phyloP scores from a whole-genome alignment of 106 monocot species.

The Narthecium ossifragum region DNA sequence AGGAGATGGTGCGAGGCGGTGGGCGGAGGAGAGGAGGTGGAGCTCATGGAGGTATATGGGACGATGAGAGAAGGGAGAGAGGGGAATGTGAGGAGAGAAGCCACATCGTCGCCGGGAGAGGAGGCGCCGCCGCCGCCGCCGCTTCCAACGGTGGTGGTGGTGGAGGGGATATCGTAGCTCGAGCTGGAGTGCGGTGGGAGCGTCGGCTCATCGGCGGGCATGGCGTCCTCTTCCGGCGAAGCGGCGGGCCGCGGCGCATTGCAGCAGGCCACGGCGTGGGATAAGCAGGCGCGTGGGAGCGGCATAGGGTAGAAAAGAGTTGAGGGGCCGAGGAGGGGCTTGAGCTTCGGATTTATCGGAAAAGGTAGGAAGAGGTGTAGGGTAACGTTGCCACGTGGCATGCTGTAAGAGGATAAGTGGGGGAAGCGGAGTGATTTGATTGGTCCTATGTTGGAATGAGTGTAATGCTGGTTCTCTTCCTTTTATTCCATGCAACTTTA shows the following conservation, averaged over 20 bases:
- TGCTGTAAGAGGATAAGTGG: neutral
- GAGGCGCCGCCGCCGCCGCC: neutral
- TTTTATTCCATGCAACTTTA: too few species aligned
- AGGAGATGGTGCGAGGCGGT: slow-evolving; percentile 4
- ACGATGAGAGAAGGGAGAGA: slow-evolving; percentile 23
- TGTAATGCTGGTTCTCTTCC: too few species aligned
- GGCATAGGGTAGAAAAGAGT: neutral
- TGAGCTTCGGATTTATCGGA: neutral
- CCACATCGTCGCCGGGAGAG: slow-evolving; percentile 1
- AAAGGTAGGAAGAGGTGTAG: neutral
- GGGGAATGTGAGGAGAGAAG: slow-evolving; percentile 21
- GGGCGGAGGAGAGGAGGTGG: slow-evolving; percentile 11
- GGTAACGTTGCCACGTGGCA: neutral
- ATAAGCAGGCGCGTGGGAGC: neutral
- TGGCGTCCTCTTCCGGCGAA: too few species aligned
- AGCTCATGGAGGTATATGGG: slow-evolving; percentile 14
- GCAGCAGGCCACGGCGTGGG: neutral
- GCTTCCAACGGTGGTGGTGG: neutral
- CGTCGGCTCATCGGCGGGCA: neutral
- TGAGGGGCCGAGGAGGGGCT: neutral
- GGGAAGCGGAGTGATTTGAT: neutral
- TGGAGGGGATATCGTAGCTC: neutral
- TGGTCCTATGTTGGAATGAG: neutral
- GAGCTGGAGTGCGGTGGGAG: neutral
- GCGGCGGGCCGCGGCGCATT: neutral